phyloP scores from a whole-genome alignment of 352 stramenopile genomes.

The Pythium monospermum region DNA sequence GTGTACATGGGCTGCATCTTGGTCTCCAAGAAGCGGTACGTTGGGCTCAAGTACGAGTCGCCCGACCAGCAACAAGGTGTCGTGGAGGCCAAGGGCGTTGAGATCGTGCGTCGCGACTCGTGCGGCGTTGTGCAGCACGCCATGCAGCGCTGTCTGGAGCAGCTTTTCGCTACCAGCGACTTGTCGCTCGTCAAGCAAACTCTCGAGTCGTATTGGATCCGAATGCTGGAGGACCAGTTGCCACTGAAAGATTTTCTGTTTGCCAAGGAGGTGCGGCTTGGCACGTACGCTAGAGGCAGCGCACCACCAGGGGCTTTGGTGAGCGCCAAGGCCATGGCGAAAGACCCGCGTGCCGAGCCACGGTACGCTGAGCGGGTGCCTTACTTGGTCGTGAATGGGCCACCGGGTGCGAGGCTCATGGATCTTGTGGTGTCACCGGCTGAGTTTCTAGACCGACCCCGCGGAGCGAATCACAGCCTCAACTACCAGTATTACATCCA shows the following conservation, averaged over 20 bases:
- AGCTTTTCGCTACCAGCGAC: conserved; percentile 66
- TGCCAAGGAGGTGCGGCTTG: conserved; percentile 80
- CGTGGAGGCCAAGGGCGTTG: conserved; percentile 91
- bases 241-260: conserved; percentile 80
- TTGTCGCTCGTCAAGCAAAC: conserved; percentile 62
- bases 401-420: conserved; percentile 79
- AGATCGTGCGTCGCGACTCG: conserved; percentile 90
- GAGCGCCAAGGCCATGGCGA: conserved; percentile 70
- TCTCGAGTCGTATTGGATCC: conserved; percentile 57
- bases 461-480: conserved; percentile 34
- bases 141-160: conserved; percentile 59
- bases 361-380: conserved; percentile 83
- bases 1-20: conserved; percentile 91
- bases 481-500: conserved; percentile 93
- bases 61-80: conserved; percentile 36
- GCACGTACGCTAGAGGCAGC: conserved; percentile 63
- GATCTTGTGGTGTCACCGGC: conserved; percentile 87
- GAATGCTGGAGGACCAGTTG: conserved; percentile 61
- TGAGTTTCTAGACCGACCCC: conserved; percentile 42
- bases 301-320: conserved; percentile 74
- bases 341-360: conserved; percentile 70
- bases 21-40: conserved; percentile 95
- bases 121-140: conserved; percentile 82
- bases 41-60: conserved; percentile 83
- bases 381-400: conserved; percentile 90